Conservation (phyloP, 306 rosid genomes). For the Castanea mollissima region DNA sequence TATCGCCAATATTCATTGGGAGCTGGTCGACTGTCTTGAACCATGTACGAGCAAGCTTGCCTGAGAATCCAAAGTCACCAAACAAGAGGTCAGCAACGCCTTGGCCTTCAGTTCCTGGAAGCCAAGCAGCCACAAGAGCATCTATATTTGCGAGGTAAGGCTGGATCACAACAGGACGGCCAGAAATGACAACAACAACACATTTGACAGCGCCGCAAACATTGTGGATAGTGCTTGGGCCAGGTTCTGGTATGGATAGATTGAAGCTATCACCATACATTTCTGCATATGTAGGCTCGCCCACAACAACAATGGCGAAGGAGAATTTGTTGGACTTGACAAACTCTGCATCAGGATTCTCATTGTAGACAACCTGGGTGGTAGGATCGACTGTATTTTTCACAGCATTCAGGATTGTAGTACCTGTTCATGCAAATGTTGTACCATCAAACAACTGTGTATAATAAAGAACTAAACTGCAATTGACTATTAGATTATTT, state of each 20-base stretch:
- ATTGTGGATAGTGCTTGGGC: constrained; percentile 64
- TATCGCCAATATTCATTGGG: constrained; percentile 78
- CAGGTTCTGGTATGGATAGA: constrained; percentile 68
- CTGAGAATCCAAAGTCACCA: constrained; percentile 76
- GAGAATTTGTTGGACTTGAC: constrained; percentile 62
- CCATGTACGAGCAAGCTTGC: constrained; percentile 87
- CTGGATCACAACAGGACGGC: constrained; percentile 84
- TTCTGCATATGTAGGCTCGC: constrained; percentile 90
- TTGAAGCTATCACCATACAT: constrained; percentile 74
- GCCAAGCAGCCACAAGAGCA: constrained; percentile 95
- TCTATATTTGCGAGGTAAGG: constrained; percentile 63
- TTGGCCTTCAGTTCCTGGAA: constrained; percentile 97
- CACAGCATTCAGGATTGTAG: constrained; percentile 78
- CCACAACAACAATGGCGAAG: constrained; percentile 74
- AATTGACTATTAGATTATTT: too few relatives aligned
- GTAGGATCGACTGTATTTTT: constrained; percentile 61
- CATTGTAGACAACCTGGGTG: constrained; percentile 69
- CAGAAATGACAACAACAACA: constrained; percentile 67
- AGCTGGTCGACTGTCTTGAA: constrained; percentile 76
- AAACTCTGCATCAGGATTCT: constrained; percentile 61
- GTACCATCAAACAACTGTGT: neutral
- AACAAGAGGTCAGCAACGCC: constrained; percentile 68
- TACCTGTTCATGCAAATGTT: constrained; percentile 42
- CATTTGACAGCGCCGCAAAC: constrained; percentile 65
- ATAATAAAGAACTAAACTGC: neutral